A percentile compares a stretch with the other conserved stretches of the same genome.
These are phyloP conservation scores for Botrytis porri DNA, from an alignment of 2,329 filamentous ascomycete species.

Conservation along the genomic window DNA sequence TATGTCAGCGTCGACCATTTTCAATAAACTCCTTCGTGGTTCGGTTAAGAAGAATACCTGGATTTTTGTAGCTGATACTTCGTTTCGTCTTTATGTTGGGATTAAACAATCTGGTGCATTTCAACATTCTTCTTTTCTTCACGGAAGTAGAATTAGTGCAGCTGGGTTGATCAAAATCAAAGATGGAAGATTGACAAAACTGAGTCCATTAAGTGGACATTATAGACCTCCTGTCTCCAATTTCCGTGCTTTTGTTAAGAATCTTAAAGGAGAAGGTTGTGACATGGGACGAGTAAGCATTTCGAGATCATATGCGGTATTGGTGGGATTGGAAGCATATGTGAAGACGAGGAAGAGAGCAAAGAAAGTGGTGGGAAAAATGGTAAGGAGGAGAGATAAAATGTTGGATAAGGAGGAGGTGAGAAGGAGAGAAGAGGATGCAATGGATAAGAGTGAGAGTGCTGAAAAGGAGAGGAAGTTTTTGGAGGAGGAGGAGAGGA, in stretches of 20 bases:
- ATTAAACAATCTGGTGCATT: conserved; percentile 88
- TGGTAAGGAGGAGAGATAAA: conserved; percentile 10
- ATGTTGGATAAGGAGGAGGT: background rate
- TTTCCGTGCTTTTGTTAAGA: conserved; percentile 77
- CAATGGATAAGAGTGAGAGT: conserved; percentile 1
- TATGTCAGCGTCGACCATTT: conserved; percentile 67
- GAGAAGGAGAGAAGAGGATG: background rate
- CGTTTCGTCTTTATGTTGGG: conserved; percentile 80
- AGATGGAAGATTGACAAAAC: conserved; percentile 69
- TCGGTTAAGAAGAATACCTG: conserved; percentile 84
- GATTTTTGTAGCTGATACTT: conserved; percentile 90
- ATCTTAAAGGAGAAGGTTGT: conserved; percentile 67
- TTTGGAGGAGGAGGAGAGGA: background rate
- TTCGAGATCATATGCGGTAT: conserved; percentile 75
- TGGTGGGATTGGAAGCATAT: conserved; percentile 81
- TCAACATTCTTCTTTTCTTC: conserved; percentile 86
- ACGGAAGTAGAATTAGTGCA: conserved; percentile 75
- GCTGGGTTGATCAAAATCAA: conserved; percentile 85
- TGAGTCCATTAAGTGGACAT: conserved; percentile 73
- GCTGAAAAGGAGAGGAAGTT: background rate
- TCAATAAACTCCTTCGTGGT: conserved; percentile 75
- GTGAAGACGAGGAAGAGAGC: conserved; percentile 62
- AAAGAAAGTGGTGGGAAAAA: conserved; percentile 43
- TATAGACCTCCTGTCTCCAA: conserved; percentile 77
- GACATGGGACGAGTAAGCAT: conserved; percentile 79